Conservation (phyloP, 2,329 filamentous ascomycete species). For the Paecilomyces niveus region DNA sequence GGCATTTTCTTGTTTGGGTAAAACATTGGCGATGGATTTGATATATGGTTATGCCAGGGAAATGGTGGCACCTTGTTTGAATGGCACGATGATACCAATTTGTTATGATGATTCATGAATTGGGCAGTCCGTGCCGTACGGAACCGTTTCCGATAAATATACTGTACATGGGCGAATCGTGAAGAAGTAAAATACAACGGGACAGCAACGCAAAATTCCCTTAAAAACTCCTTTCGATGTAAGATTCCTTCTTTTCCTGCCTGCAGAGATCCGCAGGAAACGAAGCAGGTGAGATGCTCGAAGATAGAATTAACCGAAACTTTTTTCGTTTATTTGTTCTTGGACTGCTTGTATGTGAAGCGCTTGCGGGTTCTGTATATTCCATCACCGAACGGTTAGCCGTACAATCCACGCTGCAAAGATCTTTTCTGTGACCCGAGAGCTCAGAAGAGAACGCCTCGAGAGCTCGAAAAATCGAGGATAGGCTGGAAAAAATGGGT, state of each 20-base stretch:
- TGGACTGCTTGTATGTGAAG: constrained; percentile 62
- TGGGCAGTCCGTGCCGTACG: neutral
- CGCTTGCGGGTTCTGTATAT: constrained; percentile 55
- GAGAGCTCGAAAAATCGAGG: neutral
- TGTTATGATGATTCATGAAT: neutral
- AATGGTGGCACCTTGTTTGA: too few species aligned
- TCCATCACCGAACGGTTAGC: neutral
- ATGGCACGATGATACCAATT: too few species aligned
- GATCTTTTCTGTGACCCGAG: neutral
- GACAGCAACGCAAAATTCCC: neutral
- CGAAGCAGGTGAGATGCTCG: too few species aligned
- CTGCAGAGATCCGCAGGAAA: too few species aligned
- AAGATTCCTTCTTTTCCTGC: neutral
- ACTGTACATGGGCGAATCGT: neutral
- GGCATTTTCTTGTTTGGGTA: neutral
- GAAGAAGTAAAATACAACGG: neutral
- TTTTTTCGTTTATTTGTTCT: constrained; percentile 53
- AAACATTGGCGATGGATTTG: too few species aligned
- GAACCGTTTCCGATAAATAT: neutral
- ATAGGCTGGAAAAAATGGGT: neutral
- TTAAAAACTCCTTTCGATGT: neutral
- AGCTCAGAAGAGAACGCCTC: neutral
- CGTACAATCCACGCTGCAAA: neutral
- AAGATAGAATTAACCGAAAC: neutral
- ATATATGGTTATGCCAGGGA: too few species aligned